Percentiles rank a stretch among this genome's conserved stretches.
These are phyloP conservation scores for Picea sitchensis DNA, from an alignment of 75 land plant species.

Conservation along the genomic window DNA sequence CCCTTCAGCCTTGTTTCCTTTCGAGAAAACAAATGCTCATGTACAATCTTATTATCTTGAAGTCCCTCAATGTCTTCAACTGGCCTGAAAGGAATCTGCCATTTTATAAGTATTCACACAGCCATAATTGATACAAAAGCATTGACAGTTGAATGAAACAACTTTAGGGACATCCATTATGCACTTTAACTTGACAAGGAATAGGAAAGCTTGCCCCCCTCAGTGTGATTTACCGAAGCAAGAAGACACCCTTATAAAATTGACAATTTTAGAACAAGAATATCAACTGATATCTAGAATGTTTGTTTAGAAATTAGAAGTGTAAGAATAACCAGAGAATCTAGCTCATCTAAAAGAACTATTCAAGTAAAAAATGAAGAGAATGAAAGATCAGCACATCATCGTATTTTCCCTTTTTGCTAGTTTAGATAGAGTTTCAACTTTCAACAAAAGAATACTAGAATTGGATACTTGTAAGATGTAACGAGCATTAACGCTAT, in stretches of 20 bases:
- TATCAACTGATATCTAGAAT: no score
- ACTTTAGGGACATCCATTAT: background rate
- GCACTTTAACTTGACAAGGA: background rate
- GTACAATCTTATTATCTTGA: background rate
- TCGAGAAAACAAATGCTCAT: background rate
- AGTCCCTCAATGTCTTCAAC: background rate
- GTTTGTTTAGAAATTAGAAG: no score
- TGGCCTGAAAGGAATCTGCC: background rate
- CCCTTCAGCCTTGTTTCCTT: conserved; percentile 5
- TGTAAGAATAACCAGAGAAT: no score
- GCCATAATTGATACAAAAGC: background rate
- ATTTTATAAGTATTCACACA: background rate
- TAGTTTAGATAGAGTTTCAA: no score
- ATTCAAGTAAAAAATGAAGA: no score
- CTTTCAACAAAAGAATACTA: no score
- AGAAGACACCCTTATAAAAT: background rate
- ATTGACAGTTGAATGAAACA: background rate
- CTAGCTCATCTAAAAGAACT: no score
- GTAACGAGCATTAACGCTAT: no score
- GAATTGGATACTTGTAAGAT: no score
- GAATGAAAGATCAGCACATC: no score
- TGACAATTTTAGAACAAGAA: no score
- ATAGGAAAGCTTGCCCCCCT: background rate
- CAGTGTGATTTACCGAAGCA: background rate
- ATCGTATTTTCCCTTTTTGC: no score